Conservation (phyloP, 169 alveolate genomes). For the Plasmodium chabaudi region DNA sequence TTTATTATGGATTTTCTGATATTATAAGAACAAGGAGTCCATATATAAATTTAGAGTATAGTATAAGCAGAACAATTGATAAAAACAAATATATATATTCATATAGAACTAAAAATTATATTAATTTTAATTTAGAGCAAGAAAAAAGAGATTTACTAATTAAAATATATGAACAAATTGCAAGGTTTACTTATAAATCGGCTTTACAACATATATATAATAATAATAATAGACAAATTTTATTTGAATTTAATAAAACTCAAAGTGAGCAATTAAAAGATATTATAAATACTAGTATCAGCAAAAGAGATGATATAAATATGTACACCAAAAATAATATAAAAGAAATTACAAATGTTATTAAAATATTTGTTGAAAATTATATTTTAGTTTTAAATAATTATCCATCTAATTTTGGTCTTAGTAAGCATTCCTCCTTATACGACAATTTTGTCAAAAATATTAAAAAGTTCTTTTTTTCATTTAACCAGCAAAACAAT, state of each 20-base stretch:
- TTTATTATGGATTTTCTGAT: slow-evolving; percentile 67
- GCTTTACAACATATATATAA: slow-evolving; percentile 54
- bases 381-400: slow-evolving; percentile 40
- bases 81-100: slow-evolving; percentile 22
- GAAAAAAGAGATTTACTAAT: slow-evolving; percentile 42
- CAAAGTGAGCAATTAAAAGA: slow-evolving; percentile 29
- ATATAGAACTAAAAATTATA: slow-evolving; percentile 31
- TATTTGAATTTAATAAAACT: slow-evolving; percentile 12
- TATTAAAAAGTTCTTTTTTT: slow-evolving; percentile 59
- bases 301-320: slow-evolving; percentile 20
- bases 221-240: neutral
- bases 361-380: slow-evolving; percentile 50
- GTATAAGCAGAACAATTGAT: slow-evolving; percentile 32
- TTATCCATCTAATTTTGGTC: slow-evolving; percentile 60
- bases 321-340: slow-evolving; percentile 9
- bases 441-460: slow-evolving; percentile 30
- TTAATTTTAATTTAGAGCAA: slow-evolving; percentile 8
- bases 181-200: slow-evolving; percentile 42
- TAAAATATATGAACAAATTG: slow-evolving; percentile 33
- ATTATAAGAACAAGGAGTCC: slow-evolving; percentile 53
- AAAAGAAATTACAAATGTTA: slow-evolving; percentile 33
- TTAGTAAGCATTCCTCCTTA: slow-evolving; percentile 27
- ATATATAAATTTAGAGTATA: slow-evolving; percentile 46
- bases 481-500: slow-evolving; percentile 52
- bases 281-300: slow-evolving; percentile 14